phyloP scores from a whole-genome alignment of 208 protist species.

The Jaenimonas drosophilae region DNA sequence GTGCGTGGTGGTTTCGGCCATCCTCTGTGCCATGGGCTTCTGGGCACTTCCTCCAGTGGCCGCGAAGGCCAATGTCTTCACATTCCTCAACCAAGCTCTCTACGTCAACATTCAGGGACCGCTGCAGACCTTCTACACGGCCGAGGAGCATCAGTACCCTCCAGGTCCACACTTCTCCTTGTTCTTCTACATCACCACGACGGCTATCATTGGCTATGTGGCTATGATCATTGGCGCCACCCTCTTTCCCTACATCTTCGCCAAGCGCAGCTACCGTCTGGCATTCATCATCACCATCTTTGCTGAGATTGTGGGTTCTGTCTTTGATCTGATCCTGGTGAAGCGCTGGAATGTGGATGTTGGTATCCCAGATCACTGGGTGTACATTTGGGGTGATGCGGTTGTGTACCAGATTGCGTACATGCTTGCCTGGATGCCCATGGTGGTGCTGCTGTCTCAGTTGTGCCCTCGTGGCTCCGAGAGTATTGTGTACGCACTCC shows the following conservation, averaged over 20 bases:
- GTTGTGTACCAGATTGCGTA: conserved; percentile 7
- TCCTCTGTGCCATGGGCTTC: conserved; percentile 10
- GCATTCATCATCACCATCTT: conserved; percentile 9
- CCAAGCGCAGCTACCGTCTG: conserved; percentile 4
- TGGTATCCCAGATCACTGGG: conserved; percentile 1
- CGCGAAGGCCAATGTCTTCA: conserved; percentile 18
- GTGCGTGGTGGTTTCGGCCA: neutral
- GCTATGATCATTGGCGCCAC: conserved; percentile 7
- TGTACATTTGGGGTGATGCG: conserved; percentile 19
- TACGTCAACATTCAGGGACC: conserved; percentile 11
- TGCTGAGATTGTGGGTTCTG: neutral
- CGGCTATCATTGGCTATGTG: conserved; percentile 8
- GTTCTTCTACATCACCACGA: conserved; percentile 21
- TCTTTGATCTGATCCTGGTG: conserved; percentile 9
- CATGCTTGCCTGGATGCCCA: conserved; percentile 22
- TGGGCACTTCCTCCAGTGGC: conserved; percentile 11
- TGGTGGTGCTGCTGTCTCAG: conserved; percentile 14
- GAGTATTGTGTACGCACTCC: neutral
- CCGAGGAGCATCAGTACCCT: conserved; percentile 10
- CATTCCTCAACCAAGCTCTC: conserved; percentile 12
- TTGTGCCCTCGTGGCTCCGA: conserved; percentile 9
- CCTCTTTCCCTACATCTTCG: conserved; percentile 4
- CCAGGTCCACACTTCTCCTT: conserved; percentile 42
- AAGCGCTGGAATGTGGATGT: neutral
- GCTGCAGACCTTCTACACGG: conserved; percentile 10